Percentiles rank a stretch among this genome's conserved stretches.
Evolutionary conservation across 2,329 filamentous ascomycete genomes (phyloP).

Genomic region (Cytospora chrysosperma): DNA sequence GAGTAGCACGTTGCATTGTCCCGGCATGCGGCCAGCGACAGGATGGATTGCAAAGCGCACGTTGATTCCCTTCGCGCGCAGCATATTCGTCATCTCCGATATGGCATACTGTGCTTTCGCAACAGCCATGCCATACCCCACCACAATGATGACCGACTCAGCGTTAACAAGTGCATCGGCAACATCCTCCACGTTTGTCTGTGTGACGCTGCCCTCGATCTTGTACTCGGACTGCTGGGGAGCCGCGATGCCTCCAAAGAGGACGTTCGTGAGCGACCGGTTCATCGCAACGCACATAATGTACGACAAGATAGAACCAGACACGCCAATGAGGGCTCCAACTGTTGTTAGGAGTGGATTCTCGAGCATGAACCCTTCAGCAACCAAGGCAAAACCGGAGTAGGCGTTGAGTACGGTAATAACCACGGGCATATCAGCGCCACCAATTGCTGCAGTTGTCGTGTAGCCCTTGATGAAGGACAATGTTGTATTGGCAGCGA

Average conservation of each 20-base stretch:
- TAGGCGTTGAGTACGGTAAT: constrained; percentile 91
- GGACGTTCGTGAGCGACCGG: constrained; percentile 79
- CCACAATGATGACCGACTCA: constrained; percentile 84
- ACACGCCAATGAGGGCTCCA: constrained; percentile 83
- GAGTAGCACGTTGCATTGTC: constrained; percentile 87
- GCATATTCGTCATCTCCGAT: constrained; percentile 72
- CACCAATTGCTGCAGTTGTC: constrained; percentile 83
- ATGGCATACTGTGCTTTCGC: constrained; percentile 92
- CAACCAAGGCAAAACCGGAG: constrained; percentile 85
- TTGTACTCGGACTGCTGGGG: constrained; percentile 65
- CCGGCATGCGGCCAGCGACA: constrained; percentile 88
- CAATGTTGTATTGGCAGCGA: constrained; percentile 72
- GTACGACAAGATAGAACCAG: constrained; percentile 84
- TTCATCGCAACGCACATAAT: constrained; percentile 92
- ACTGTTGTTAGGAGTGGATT: constrained; percentile 83
- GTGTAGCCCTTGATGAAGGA: constrained; percentile 87
- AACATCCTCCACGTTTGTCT: constrained; percentile 77
- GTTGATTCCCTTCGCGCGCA: constrained; percentile 73
- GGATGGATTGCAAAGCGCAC: constrained; percentile 90
- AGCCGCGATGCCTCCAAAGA: constrained; percentile 78
- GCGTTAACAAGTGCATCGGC: constrained; percentile 73
- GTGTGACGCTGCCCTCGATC: constrained; percentile 76
- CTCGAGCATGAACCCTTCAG: constrained; percentile 88
- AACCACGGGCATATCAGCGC: constrained; percentile 91
- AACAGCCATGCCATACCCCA: constrained; percentile 93